phyloP scores from a whole-genome alignment of 2,329 filamentous ascomycete genomes.

The Neofusicoccum parvum region DNA sequence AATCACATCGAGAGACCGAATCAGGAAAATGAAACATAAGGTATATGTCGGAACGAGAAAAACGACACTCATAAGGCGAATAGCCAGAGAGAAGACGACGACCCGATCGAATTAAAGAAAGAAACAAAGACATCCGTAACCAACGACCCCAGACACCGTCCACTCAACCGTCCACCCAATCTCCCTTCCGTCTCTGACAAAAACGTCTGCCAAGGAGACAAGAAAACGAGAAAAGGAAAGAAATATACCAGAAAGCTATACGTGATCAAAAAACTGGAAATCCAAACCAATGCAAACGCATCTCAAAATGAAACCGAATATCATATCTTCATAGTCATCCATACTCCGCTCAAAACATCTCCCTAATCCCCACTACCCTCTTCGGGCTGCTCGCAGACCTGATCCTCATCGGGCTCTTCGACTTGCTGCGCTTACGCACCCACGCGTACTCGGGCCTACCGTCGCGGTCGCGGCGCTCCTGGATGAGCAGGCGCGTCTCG shows the following conservation, averaged over 20 bases:
- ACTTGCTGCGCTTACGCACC: constrained; percentile 34
- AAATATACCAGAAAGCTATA: not conserved
- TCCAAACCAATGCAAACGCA: not conserved
- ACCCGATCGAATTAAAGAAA: not conserved
- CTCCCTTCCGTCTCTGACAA: not conserved
- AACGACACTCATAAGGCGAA: not conserved
- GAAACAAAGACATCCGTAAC: not conserved
- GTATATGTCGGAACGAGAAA: not conserved
- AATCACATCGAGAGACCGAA: not conserved
- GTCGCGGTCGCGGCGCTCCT: constrained; percentile 40
- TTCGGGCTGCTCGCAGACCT: constrained; percentile 20
- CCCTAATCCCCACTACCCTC: constrained; percentile 32
- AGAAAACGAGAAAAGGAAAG: not conserved
- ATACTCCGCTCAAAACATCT: not conserved
- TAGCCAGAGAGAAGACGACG: not conserved
- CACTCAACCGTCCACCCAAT: not conserved
- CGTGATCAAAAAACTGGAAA: not conserved
- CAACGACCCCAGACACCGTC: not conserved
- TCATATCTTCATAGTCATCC: not conserved
- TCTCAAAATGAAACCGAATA: not conserved
- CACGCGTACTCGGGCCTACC: constrained; percentile 49
- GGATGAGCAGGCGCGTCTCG: constrained; percentile 42
- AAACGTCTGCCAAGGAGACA: not conserved
- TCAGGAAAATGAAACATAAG: not conserved
- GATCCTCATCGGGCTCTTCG: constrained; percentile 15